phyloP scores from a whole-genome alignment of 208 protist genomes.

The Leishmania amazonensis region DNA sequence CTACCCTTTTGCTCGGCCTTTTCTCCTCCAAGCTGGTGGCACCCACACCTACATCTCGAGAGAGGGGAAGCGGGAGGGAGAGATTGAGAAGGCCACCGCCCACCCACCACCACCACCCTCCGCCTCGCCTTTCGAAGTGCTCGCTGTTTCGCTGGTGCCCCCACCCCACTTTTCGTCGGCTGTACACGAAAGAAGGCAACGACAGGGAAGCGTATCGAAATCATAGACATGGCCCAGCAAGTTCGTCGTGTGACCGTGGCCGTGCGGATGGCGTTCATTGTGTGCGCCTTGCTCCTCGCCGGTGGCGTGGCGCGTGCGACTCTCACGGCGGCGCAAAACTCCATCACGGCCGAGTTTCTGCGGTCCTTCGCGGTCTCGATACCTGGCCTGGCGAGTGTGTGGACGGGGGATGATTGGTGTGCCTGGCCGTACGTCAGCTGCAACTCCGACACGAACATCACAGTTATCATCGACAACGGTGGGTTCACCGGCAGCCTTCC shows the following conservation, averaged over 20 bases:
- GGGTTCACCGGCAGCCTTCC: conserved; percentile 6
- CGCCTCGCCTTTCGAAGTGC: background rate
- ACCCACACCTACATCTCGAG: background rate
- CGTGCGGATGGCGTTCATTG: conserved; percentile 2
- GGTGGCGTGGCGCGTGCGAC: background rate
- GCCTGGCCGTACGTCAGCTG: conserved; percentile 15
- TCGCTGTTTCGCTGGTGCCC: background rate
- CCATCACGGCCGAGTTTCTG: conserved; percentile 18
- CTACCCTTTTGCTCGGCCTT: no score
- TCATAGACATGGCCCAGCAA: background rate
- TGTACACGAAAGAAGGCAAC: background rate
- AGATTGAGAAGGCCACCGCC: background rate
- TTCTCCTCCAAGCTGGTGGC: background rate
- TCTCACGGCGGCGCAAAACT: conserved; percentile 7
- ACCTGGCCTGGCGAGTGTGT: conserved; percentile 5
- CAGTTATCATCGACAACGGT: conserved; percentile 10
- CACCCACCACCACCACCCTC: background rate
- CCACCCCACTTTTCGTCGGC: background rate
- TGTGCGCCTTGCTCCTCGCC: background rate
- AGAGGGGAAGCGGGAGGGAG: background rate
- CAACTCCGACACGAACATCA: conserved; percentile 5
- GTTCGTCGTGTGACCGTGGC: background rate
- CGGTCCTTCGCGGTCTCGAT: conserved; percentile 9
- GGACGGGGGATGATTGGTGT: conserved; percentile 17
- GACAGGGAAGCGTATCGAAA: background rate